Evolutionary conservation across 192 early-diverging fungal species (phyloP).

Genomic region (Obelidium mucronatum): DNA sequence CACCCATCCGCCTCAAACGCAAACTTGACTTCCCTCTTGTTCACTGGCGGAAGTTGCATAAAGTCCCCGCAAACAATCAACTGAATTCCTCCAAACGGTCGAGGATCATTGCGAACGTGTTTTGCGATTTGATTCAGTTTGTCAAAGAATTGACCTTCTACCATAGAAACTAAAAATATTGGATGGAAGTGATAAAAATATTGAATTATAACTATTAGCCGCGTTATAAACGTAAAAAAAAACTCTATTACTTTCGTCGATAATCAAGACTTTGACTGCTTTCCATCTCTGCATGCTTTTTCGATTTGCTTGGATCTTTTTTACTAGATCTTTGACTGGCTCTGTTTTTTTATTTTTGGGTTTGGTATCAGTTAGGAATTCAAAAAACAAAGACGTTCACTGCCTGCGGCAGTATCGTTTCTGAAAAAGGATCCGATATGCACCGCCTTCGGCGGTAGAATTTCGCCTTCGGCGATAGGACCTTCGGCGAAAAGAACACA

Average conservation of each 20-base stretch:
- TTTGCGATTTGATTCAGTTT: conserved; percentile 51
- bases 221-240: background rate
- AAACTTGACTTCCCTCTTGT: conserved; percentile 17
- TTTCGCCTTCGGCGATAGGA: no score
- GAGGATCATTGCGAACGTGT: conserved; percentile 10
- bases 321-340: conserved; percentile 46
- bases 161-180: conserved; percentile 61
- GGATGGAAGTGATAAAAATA: no score
- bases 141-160: conserved; percentile 56
- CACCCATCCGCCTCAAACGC: conserved; percentile 52
- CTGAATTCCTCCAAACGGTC: conserved; percentile 61
- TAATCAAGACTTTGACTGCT: conserved; percentile 30
- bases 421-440: no score
- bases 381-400: no score
- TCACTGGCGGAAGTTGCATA: conserved; percentile 59
- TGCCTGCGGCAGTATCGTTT: no score
- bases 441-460: no score
- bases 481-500: background rate
- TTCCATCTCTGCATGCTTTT: conserved; percentile 34
- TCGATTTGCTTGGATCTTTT: background rate
- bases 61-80: conserved; percentile 60
- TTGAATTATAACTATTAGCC: background rate
- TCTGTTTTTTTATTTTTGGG: conserved; percentile 37
- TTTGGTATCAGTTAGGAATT: no score
- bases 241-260: background rate